Conservation (phyloP, 2,329 filamentous ascomycete genomes). For the Alternaria triticina region DNA sequence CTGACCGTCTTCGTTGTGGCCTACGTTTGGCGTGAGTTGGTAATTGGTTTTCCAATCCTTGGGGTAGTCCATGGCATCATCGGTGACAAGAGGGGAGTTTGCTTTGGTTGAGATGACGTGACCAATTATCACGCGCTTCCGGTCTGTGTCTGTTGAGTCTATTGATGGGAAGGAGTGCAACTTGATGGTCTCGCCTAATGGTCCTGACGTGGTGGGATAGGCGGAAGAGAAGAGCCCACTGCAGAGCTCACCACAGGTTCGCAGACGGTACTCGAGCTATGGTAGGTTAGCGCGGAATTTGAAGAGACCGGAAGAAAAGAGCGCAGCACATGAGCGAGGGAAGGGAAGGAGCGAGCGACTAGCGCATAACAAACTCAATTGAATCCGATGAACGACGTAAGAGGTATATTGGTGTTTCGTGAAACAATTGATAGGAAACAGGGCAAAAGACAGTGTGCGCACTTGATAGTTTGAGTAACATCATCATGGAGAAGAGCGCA, state of each 20-base stretch:
- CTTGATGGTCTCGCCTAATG: conserved; percentile 60
- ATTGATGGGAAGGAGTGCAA: conserved; percentile 62
- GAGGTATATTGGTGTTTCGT: background rate
- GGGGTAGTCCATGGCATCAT: conserved; percentile 78
- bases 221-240: conserved; percentile 80
- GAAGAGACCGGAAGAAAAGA: background rate
- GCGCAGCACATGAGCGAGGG: conserved; percentile 1
- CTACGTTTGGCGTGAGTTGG: conserved; percentile 52
- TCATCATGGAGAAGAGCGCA: conserved; percentile 20
- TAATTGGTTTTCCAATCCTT: conserved; percentile 65
- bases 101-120: conserved; percentile 81
- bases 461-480: conserved; percentile 9
- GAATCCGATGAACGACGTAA: background rate
- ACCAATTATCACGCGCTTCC: conserved; percentile 72
- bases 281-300: conserved; percentile 9
- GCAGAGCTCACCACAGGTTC: conserved; percentile 75
- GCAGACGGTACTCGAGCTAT: conserved; percentile 79
- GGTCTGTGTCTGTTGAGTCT: conserved; percentile 63
- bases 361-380: background rate
- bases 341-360: background rate
- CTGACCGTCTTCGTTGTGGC: conserved; percentile 74
- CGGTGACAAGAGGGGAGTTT: conserved; percentile 67
- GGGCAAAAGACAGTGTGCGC: background rate
- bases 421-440: background rate
- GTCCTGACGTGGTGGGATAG: conserved; percentile 56